A percentile compares a stretch with the other conserved stretches of the same genome.
phyloP scores from a whole-genome alignment of 768 basidiomycete genomes.

The Neoboletus magnificus region DNA sequence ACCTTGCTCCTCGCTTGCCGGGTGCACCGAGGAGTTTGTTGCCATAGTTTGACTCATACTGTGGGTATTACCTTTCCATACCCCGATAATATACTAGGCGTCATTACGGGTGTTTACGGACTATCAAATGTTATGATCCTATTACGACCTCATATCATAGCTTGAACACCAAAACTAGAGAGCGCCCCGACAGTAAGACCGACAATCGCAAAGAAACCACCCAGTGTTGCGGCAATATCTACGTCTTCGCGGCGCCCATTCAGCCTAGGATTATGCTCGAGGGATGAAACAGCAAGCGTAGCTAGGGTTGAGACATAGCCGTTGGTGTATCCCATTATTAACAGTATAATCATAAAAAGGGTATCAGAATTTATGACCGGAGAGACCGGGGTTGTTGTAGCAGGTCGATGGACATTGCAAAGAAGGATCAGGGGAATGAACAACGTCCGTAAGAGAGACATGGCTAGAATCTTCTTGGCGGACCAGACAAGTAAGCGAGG shows the following conservation, averaged over 20 bases:
- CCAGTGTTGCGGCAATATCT: conserved; percentile 80
- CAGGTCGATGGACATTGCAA: conserved; percentile 72
- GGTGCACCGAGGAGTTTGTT: conserved; percentile 46
- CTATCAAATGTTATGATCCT: background rate
- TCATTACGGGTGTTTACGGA: background rate
- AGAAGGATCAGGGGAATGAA: conserved; percentile 87
- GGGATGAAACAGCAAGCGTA: conserved; percentile 80
- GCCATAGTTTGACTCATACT: background rate
- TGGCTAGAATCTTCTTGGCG: conserved; percentile 52
- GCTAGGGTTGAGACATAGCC: conserved; percentile 76
- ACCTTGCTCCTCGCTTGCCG: conserved; percentile 69
- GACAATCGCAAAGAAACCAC: conserved; percentile 72
- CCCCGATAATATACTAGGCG: background rate
- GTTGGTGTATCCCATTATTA: conserved; percentile 73
- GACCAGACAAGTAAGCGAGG: conserved; percentile 69
- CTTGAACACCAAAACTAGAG: conserved; percentile 76
- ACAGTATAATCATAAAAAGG: conserved; percentile 69
- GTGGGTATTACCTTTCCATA: background rate
- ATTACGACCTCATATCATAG: conserved; percentile 47
- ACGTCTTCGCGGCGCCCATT: conserved; percentile 72
- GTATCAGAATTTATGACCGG: conserved; percentile 70
- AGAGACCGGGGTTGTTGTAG: conserved; percentile 23
- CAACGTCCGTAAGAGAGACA: conserved; percentile 68
- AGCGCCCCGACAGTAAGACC: conserved; percentile 76
- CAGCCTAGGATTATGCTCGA: conserved; percentile 73